Conservation (phyloP, 2,329 filamentous ascomycete species). For the Diplodia seriata region DNA sequence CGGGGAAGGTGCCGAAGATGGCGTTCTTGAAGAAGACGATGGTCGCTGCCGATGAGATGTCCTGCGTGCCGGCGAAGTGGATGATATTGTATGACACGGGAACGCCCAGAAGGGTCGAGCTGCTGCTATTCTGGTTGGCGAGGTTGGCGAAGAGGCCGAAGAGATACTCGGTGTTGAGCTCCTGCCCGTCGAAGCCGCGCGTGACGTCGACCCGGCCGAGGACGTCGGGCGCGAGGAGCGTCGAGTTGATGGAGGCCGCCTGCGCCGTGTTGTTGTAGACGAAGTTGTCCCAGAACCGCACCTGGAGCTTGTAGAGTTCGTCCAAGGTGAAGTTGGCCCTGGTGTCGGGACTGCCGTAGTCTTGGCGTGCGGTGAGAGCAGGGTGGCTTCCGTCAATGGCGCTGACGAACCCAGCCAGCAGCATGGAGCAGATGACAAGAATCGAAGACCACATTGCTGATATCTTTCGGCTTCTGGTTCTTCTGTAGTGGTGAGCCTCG, state of each 20-base stretch:
- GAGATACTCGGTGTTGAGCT: constrained; percentile 51
- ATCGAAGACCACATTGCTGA: neutral
- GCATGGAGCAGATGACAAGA: neutral
- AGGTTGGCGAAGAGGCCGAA: constrained; percentile 47
- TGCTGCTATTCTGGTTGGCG: constrained; percentile 23
- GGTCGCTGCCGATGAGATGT: constrained; percentile 43
- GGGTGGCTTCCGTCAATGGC: neutral
- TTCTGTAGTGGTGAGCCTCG: neutral
- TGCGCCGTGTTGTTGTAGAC: constrained; percentile 30
- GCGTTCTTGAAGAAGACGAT: constrained; percentile 41
- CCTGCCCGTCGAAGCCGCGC: constrained; percentile 44
- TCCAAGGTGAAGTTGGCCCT: constrained; percentile 39
- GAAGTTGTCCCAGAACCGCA: constrained; percentile 43
- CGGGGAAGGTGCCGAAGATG: constrained; percentile 39
- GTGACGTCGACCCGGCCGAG: constrained; percentile 47
- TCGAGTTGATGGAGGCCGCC: constrained; percentile 46
- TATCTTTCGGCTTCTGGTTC: neutral
- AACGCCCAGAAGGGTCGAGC: constrained; percentile 38
- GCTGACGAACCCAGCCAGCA: neutral
- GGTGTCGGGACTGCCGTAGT: neutral
- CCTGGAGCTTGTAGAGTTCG: constrained; percentile 42
- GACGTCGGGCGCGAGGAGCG: constrained; percentile 40
- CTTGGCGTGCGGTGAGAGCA: neutral
- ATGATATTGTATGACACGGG: constrained; percentile 40
- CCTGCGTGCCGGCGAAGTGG: constrained; percentile 44